Evolutionary conservation across 192 early-diverging fungal genomes (phyloP), one percentile per base, ranked within the genome.

Genomic region (Chytriomyces confervae): DNA sequence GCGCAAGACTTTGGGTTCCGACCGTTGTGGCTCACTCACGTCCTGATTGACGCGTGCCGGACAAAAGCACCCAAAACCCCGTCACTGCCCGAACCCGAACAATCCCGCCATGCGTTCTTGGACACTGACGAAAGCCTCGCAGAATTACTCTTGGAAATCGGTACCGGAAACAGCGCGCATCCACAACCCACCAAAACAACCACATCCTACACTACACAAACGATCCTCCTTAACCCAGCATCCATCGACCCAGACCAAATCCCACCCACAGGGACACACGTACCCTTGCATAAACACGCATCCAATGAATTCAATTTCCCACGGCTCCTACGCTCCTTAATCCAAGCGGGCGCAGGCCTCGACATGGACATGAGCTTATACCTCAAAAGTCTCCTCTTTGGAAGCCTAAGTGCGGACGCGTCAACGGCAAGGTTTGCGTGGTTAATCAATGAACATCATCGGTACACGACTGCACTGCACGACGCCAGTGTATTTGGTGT

Each of bases 391-490:
- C 46, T 51, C 6, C 50, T 70, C 13, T 70, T 70, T 53, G 69
- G 49, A 8, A 51, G 9, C 20, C 7, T 20, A 7, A 50, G 49
- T 27, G 50, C 13, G 4, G 36, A 27, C 18, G 50, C 3, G 20
- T 13, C n/a, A 7, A 23, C 23, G 5, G 27, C 69, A 50, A 16
- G 13, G 23, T 16, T 70, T 11, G 46, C 50, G 5, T 70, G 69
- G 69, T 8, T 70, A 6, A 36, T 70, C 20, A 70, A 70, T 51
- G 69, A 70, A 43, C 45, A 20, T 16, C 69, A 70, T 48, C 69
- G 69, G 18, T 9, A 7, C 24, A 11, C 48, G 24, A 7, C 11
- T 9, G n/a, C 53, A 20, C 53, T 7, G n/a, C 11, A 24, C n/a
- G 69, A 68, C 2, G 44, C 20, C 11, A 7, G 10, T 0, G 69